Conservation (phyloP, 306 rosid species). For the Ziziphus jujuba region DNA sequence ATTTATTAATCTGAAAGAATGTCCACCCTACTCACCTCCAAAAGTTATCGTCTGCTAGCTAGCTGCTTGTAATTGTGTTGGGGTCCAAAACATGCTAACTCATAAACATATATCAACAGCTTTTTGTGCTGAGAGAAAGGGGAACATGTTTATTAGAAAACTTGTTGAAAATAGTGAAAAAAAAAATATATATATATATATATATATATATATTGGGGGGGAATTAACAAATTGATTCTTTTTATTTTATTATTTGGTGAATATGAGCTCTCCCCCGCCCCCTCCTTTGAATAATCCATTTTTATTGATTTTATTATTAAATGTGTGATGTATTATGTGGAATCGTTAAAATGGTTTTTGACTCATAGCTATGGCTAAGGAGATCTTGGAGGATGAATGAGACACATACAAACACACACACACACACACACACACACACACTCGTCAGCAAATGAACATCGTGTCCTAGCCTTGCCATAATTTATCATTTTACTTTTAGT, state of each 20-base stretch:
- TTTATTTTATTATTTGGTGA: background rate
- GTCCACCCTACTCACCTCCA: background rate
- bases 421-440: no score
- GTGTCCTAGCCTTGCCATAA: no score
- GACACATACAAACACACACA: no score
- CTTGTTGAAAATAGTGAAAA: background rate
- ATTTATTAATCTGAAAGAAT: background rate
- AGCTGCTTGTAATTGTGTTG: background rate
- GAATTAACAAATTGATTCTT: background rate
- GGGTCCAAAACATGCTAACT: conserved; percentile 2
- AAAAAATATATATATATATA: no score
- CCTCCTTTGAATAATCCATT: background rate
- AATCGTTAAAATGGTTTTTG: no score
- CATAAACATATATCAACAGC: background rate
- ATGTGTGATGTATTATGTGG: background rate
- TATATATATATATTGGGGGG: no score
- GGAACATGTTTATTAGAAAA: conserved; percentile 11
- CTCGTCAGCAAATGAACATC: no score
- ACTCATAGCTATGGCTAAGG: no score
- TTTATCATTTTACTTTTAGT: no score
- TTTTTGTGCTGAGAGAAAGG: conserved; percentile 1
- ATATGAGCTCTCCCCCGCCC: background rate
- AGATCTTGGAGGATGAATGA: no score
- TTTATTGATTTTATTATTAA: background rate
- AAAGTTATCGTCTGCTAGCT: background rate